Evolutionary conservation across 2,329 filamentous ascomycete species (phyloP).

Genomic region (Corynespora cassiicola): DNA sequence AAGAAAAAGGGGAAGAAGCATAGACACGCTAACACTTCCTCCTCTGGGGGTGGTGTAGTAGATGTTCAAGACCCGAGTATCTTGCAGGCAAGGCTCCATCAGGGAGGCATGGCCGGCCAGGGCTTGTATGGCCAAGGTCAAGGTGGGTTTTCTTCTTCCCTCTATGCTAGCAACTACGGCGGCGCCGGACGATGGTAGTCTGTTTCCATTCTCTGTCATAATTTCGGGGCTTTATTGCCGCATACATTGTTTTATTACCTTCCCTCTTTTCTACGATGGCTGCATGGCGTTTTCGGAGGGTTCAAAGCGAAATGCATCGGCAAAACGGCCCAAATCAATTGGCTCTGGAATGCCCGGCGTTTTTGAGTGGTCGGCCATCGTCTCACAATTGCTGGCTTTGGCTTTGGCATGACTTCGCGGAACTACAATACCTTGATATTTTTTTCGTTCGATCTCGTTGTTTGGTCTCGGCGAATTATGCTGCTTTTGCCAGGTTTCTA

Average conservation of each 20-base stretch:
- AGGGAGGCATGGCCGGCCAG: constrained; percentile 81
- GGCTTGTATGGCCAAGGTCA: constrained; percentile 84
- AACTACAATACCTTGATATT: constrained; percentile 39
- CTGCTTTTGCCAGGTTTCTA: constrained; percentile 42
- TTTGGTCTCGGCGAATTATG: constrained; percentile 37
- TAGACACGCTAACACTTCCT: constrained; percentile 99
- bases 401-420: constrained; percentile 40
- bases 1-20: constrained; percentile 99
- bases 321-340: constrained; percentile 36
- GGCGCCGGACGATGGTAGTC: constrained; percentile 47
- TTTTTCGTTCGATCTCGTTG: constrained; percentile 31
- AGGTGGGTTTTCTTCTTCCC: constrained; percentile 95
- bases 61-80: constrained; percentile 99
- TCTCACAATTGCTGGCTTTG: constrained; percentile 30
- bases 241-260: constrained; percentile 39
- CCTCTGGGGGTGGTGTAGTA: constrained; percentile 98
- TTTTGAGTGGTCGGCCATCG: constrained; percentile 37
- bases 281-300: constrained; percentile 45
- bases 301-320: constrained; percentile 47
- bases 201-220: constrained; percentile 39
- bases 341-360: constrained; percentile 46
- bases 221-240: constrained; percentile 30
- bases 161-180: constrained; percentile 65
- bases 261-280: constrained; percentile 35
- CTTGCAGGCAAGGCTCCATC: constrained; percentile 96